phyloP scores from a whole-genome alignment of 148 eudicot species.

The Silene uniflora region DNA sequence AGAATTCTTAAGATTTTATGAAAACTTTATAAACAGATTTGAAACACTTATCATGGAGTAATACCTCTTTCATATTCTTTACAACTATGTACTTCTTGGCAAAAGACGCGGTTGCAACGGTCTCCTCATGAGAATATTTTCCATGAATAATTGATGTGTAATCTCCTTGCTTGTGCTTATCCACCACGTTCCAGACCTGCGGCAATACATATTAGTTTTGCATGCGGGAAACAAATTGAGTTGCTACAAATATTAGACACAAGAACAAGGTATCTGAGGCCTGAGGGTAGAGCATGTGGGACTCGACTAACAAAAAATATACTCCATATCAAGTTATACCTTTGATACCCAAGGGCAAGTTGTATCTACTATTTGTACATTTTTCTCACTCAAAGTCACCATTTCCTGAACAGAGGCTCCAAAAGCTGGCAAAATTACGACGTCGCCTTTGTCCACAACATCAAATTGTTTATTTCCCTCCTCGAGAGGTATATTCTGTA shows the following conservation, averaged over 20 bases:
- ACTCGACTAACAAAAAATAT: conserved; percentile 18
- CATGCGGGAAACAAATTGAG: background rate
- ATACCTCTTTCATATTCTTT: conserved; percentile 89
- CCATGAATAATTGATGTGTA: conserved; percentile 98
- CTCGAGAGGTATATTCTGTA: conserved; percentile 62
- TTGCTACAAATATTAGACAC: background rate
- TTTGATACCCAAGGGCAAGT: conserved; percentile 98
- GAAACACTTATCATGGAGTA: background rate
- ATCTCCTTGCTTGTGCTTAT: conserved; percentile 94
- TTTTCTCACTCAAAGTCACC: conserved; percentile 68
- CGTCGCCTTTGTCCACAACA: conserved; percentile 74
- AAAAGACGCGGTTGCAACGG: conserved; percentile 93
- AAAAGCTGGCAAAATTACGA: conserved; percentile 93
- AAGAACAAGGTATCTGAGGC: background rate
- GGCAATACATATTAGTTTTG: conserved; percentile 9
- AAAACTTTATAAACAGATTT: conserved; percentile 7
- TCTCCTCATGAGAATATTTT: conserved; percentile 91
- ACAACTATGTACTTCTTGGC: conserved; percentile 80
- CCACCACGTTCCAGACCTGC: conserved; percentile 92
- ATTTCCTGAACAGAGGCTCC: conserved; percentile 98
- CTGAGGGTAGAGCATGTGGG: conserved; percentile 5
- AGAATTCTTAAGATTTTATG: background rate
- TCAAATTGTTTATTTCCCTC: conserved; percentile 83
- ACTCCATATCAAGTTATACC: conserved; percentile 36
- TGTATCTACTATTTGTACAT: conserved; percentile 95